phyloP scores from a whole-genome alignment of 768 basidiomycete genomes.

The Cystofilobasidium capitatum region DNA sequence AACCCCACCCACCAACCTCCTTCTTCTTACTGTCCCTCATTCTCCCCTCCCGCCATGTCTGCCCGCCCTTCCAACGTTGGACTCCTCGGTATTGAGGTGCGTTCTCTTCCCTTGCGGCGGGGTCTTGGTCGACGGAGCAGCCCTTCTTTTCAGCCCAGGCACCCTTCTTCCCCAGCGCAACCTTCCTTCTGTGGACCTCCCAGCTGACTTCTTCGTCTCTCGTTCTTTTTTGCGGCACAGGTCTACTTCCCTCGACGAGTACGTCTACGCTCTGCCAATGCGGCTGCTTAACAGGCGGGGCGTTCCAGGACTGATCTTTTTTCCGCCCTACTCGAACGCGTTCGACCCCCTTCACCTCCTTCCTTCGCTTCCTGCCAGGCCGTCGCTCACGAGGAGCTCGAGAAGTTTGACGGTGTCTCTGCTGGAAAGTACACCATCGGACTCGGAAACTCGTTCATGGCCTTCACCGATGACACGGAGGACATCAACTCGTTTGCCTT shows the following conservation, averaged over 20 bases:
- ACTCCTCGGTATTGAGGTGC: conserved; percentile 48
- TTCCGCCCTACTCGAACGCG: not conserved
- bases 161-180: too few species aligned
- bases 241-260: conserved; percentile 90
- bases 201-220: not conserved
- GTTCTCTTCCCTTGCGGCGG: not conserved
- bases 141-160: not conserved
- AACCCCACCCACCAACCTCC: conserved; percentile 21
- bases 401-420: conserved; percentile 84
- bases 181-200: not conserved
- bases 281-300: not conserved
- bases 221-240: conserved; percentile 52
- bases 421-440: conserved; percentile 99
- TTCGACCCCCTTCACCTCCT: not conserved
- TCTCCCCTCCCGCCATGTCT: conserved; percentile 9
- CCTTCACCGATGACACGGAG: conserved; percentile 95
- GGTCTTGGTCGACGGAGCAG: not conserved
- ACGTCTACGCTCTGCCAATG: conserved; percentile 35
- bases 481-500: conserved; percentile 98
- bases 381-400: conserved; percentile 89
- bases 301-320: not conserved
- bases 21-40: conserved; percentile 3
- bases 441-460: conserved; percentile 95
- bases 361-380: conserved; percentile 48
- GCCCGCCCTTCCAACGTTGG: conserved; percentile 82